These are phyloP conservation scores for Yarrowia sp. DNA, from an alignment of 805 yeast genomes.

Conservation along the genomic window DNA sequence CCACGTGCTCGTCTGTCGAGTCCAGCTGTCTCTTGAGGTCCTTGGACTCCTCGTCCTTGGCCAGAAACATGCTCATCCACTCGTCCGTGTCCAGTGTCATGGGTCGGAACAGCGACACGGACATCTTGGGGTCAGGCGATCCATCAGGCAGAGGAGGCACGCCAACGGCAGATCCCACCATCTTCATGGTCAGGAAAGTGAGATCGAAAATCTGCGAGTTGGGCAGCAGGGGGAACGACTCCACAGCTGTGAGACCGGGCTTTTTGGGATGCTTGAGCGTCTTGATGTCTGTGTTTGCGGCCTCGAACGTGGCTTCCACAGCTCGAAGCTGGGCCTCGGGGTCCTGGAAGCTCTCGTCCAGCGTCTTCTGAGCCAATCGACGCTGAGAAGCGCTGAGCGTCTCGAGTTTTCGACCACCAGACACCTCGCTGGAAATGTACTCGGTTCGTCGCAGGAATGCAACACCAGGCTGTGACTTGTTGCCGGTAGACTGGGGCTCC, in stretches of 20 bases:
- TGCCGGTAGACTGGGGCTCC: constrained; percentile 64
- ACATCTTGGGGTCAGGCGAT: constrained; percentile 46
- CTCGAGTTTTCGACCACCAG: constrained; percentile 41
- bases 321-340: constrained; percentile 68
- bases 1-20: constrained; percentile 53
- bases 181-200: constrained; percentile 53
- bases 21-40: constrained; percentile 55
- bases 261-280: constrained; percentile 78
- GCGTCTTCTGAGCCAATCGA: constrained; percentile 43
- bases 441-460: constrained; percentile 95
- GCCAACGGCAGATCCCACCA: constrained; percentile 58
- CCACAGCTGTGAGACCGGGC: constrained; percentile 73
- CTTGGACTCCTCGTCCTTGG: constrained; percentile 53
- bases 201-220: constrained; percentile 92
- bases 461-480: constrained; percentile 53
- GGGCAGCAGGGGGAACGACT: constrained; percentile 82
- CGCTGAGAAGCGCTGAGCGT: constrained; percentile 45
- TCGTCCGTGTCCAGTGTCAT: constrained; percentile 72
- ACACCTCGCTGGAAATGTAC: constrained; percentile 63
- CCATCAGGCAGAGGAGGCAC: constrained; percentile 43
- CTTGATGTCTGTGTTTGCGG: constrained; percentile 57
- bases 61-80: constrained; percentile 76
- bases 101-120: constrained; percentile 70
- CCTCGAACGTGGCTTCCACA: constrained; percentile 81
- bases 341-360: constrained; percentile 54